Evolutionary conservation across 768 basidiomycete genomes (phyloP), one percentile per base, ranked within the genome.

Genomic region (Neoboletus magnificus): DNA sequence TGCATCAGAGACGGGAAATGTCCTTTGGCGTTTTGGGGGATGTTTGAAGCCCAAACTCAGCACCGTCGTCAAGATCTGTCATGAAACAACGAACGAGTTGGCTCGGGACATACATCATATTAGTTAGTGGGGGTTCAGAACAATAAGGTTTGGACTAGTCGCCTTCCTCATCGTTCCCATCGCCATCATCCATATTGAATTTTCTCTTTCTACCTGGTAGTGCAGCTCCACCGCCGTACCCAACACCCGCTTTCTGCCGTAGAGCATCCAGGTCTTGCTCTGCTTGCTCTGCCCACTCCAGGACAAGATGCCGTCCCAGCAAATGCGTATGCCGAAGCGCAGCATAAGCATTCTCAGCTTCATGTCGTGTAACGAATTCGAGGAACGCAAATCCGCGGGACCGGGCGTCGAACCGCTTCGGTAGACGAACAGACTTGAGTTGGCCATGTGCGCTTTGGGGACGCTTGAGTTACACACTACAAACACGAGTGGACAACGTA

Each of bases 341-440:
- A 27, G 82, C 83, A 70, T 87, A 93, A 0, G 93, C 96, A 41
- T 87, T 87, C 69, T 93, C 89, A 2, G 96, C 96, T 65, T 99
- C 96, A 47, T 85, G 84, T 18, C 90, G 82, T 2, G 92, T 87
- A 20, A 90, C 81, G 68, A 98, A 98, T 61, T 99, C 95, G 63
- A 98, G 78, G 76, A 98, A 99, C 2, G 94, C 97, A 70, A 98
- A 99, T 4, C 97, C 97, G 32, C 97, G 85, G 2, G 90, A 86
- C 43, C 88, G 82, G 16, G 87, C 82, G 64, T 95, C 89, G 74
- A 96, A 91, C 68, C 93, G 93, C 71, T 87, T 89, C 16, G 97
- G 97, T 2, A 99, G 71, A 5, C 97, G 90, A 0, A 95, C 89
- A 0, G 95, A 95, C 73, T 97, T 98, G 73, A 98, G 84, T 52